phyloP scores from a whole-genome alignment of 768 basidiomycete genomes.

The Phaeotremella skinneri region DNA sequence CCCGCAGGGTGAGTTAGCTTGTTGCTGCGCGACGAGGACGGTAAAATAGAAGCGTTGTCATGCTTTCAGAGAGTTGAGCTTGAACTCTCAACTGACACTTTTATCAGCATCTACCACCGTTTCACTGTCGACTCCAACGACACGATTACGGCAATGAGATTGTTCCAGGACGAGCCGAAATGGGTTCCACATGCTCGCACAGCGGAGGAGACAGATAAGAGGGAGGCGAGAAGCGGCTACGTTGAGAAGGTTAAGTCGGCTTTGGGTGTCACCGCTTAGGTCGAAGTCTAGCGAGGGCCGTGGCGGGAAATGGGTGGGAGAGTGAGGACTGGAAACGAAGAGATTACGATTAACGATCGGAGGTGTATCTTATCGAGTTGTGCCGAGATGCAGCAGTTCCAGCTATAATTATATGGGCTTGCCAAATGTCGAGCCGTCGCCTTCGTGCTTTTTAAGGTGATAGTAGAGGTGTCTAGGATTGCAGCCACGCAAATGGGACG shows the following conservation, averaged over 20 bases:
- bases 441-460: too few species aligned
- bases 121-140: conserved; percentile 82
- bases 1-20: conserved; percentile 62
- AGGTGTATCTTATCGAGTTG: too few species aligned
- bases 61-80: neutral
- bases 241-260: conserved; percentile 26
- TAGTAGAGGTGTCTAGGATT: too few species aligned
- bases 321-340: too few species aligned
- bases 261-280: conserved; percentile 3
- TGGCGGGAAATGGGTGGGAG: too few species aligned
- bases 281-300: too few species aligned
- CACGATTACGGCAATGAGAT: conserved; percentile 69
- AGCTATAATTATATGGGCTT: too few species aligned
- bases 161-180: conserved; percentile 92
- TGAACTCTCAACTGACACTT: neutral
- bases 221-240: conserved; percentile 34
- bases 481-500: too few species aligned
- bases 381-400: too few species aligned
- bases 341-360: too few species aligned
- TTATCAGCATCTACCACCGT: conserved; percentile 72
- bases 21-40: neutral
- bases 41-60: neutral
- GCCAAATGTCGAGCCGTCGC: too few species aligned
- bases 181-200: conserved; percentile 77
- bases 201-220: conserved; percentile 51